Evolutionary conservation across 108 stramenopile species (phyloP), one percentile per base, ranked within the genome.

Genomic region (Discostella pseudostelligera): DNA sequence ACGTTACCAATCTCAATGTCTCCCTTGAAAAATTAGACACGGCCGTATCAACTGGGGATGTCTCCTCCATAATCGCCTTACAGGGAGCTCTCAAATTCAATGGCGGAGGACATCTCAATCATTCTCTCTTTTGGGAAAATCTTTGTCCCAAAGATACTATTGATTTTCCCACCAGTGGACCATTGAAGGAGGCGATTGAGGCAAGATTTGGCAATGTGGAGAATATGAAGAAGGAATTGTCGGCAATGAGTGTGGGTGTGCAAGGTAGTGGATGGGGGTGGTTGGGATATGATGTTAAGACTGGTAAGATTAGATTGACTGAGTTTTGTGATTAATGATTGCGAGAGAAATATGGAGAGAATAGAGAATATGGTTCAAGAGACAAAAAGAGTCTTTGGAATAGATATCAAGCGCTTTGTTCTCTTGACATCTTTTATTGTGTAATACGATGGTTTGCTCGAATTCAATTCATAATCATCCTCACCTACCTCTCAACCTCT

Each of bases 181-280:
- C 78, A 7, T 66, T 95, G 66, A 79, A 79, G 40, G 76, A 78
- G 12, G 84, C 86, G 48, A 94, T 99, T 44, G 78, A 83, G 11
- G 67, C 74, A 11, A 75, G 92, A 54, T 99, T 92, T 69, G 95
- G 96, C 46, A 62, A 71, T 45, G 56, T 95, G 35, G 97, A 97
- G 3, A 79, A 22, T 14, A 84, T 97, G 75, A 92, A 94, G 65
- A 80, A 73, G 43, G 78, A 92, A 46, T 20, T 94, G 70, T 75
- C 74, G 46, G 89, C 90, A 29, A 62, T 71, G 56, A 86, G 92
- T 14, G 82, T 98, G 68, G 97, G 86, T 39, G 88, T 99, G 48
- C 97, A 98, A 77, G 99, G 99, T 49, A 88, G 86, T 51, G 99
- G 99, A 76, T 99, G 99, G 99, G 97, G 97, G 47, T 99, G 99